phyloP scores from a whole-genome alignment of 225 moss, liverwort and hornwort genomes.

The Bryoerythrophyllum caledonicum region DNA sequence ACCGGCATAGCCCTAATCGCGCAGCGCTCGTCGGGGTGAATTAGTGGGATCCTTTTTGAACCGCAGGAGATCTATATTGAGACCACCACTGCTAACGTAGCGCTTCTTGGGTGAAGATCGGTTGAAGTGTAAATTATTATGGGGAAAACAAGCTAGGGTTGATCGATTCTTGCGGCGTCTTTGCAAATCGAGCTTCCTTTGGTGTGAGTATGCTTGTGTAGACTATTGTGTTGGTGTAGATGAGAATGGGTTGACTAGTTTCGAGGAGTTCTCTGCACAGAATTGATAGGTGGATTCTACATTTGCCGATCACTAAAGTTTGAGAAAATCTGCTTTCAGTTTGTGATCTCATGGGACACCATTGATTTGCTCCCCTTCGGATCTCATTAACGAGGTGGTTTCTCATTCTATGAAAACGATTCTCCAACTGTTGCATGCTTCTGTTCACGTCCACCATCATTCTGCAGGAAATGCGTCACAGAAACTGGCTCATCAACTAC shows the following conservation, averaged over 20 bases:
- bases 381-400: neutral
- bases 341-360: neutral
- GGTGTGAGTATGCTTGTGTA: neutral
- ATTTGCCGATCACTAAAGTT: neutral
- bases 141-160: neutral
- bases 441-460: too few species aligned
- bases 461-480: too few species aligned
- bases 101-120: slow-evolving; percentile 10
- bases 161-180: neutral
- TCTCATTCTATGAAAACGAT: neutral
- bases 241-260: neutral
- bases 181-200: neutral
- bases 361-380: neutral
- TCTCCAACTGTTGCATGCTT: too few species aligned
- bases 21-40: too few species aligned
- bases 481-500: too few species aligned
- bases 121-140: neutral
- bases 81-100: too few species aligned
- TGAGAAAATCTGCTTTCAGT: neutral
- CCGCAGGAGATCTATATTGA: too few species aligned
- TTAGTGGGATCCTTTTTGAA: too few species aligned
- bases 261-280: neutral
- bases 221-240: too few species aligned
- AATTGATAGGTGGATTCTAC: neutral
- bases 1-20: too few species aligned